Base-by-base conservation (phyloP, 176 grass and related monocot genomes). In the Cocos nucifera region DNA sequence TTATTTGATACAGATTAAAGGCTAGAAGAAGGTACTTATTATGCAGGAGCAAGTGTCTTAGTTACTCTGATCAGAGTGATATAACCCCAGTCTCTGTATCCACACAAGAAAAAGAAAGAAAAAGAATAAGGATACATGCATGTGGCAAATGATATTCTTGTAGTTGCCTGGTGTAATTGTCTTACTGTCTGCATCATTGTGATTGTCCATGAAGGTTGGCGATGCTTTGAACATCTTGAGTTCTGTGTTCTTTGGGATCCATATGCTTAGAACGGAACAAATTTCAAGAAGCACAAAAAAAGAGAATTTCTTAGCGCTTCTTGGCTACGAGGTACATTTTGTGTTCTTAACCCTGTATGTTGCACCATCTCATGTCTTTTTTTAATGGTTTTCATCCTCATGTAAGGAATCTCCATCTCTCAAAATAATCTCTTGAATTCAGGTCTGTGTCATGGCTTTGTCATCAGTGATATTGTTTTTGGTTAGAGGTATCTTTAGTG, bases 191-290 rank as follows among this genome's bases (percentile, higher is more conserved):
- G 17, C 22, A 6, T 59, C 32, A 57, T 69, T 15, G 52, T 20
- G 32, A 25, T 53, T 21, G 25, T 64, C 53, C 69, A 30, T 51
- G 61, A 75, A 97, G 87, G 76, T 76, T 57, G 87, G 92, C 28
- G 92, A 97, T 73, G 28, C 88, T 49, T 67, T 91, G 27, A 97
- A 82, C 80, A 76, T 91, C 53, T 75, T 91, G 10, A 90, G 87
- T 52, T 81, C 92, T 3, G 22, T 91, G 28, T 97, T 80, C 74
- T 97, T 91, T 50, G 92, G 84, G 50, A 97, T 97, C 23, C 84
- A 97, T 60, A 91, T 97, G 84, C 78, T 91, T 14, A 88, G 84
- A 35, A 97, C 87, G 17, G 87, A 97, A 62, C 81, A 91, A 69
- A 80, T 97, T 65, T 80, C 92, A 75, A 73, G 87, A 82, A 80